These are phyloP conservation scores for Pythium periplocum DNA, from an alignment of 352 stramenopile species.

Conservation along the genomic window DNA sequence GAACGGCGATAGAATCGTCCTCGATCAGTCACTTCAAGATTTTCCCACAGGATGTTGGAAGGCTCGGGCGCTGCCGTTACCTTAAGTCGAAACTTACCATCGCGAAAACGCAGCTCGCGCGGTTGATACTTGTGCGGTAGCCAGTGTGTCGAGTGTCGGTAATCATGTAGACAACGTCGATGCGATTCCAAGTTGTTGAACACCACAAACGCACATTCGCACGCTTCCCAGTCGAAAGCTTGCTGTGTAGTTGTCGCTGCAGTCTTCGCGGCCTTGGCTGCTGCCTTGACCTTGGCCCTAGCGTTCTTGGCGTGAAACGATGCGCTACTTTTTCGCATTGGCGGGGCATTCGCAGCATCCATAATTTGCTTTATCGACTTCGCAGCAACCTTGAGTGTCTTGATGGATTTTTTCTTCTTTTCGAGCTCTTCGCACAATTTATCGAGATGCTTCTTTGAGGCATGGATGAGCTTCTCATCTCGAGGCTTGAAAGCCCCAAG, in stretches of 20 bases:
- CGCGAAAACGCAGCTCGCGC: constrained; percentile 14
- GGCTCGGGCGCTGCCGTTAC: constrained; percentile 24
- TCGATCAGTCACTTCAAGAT: constrained; percentile 16
- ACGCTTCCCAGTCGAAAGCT: constrained; percentile 8
- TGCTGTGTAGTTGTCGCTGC: constrained; percentile 2
- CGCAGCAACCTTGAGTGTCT: constrained; percentile 5
- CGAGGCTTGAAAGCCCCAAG: neutral
- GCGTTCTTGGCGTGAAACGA: neutral
- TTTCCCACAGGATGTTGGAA: constrained; percentile 39
- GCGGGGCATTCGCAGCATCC: neutral
- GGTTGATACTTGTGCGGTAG: constrained; percentile 17
- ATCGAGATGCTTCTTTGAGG: neutral
- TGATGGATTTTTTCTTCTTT: constrained; percentile 11
- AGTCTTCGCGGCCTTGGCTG: neutral
- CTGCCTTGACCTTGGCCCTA: neutral
- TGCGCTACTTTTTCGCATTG: neutral
- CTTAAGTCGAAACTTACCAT: constrained; percentile 10
- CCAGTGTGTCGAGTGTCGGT: constrained; percentile 13
- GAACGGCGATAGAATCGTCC: constrained; percentile 17
- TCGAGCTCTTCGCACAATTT: constrained; percentile 7
- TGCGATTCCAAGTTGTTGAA: constrained; percentile 34
- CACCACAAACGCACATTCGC: constrained; percentile 35
- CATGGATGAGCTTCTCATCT: constrained; percentile 1
- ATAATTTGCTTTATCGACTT: neutral
- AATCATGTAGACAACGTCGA: constrained; percentile 30